A percentile compares a stretch with the other conserved stretches of the same genome.
phyloP scores from a whole-genome alignment of 129 eudicot species.

The Erigeron canadensis region DNA sequence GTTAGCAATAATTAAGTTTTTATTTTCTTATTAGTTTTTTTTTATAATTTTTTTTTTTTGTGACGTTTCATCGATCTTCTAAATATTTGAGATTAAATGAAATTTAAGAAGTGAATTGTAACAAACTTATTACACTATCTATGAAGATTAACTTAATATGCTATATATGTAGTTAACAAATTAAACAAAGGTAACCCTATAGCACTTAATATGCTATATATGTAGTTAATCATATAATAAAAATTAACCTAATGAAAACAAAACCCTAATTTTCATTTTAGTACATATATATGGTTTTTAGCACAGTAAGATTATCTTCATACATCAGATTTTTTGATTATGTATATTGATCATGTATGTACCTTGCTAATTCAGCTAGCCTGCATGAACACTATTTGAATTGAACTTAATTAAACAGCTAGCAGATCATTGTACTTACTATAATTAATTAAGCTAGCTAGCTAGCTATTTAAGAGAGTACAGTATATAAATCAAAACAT shows the following conservation, averaged over 20 bases:
- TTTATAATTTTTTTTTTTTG: conserved; percentile 6
- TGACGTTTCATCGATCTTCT: background rate
- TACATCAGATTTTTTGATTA: background rate
- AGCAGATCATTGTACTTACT: background rate
- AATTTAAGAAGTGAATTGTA: background rate
- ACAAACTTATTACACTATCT: background rate
- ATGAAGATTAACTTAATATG: background rate
- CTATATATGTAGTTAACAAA: background rate
- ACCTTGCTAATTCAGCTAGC: background rate
- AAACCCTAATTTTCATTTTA: conserved; percentile 28
- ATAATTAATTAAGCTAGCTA: background rate
- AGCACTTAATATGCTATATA: no score
- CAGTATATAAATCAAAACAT: background rate
- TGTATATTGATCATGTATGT: background rate
- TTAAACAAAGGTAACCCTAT: no score
- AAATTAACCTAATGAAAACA: conserved; percentile 5
- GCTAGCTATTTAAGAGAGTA: background rate
- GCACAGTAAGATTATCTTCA: background rate
- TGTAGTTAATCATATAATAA: background rate
- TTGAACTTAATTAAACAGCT: background rate
- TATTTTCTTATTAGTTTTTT: background rate
- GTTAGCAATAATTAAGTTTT: background rate
- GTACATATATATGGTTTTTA: background rate
- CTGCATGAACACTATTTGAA: conserved; percentile 1
- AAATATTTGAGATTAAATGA: background rate